Base-by-base conservation (phyloP, 2,329 filamentous ascomycete genomes). In the Phoma sp. region DNA sequence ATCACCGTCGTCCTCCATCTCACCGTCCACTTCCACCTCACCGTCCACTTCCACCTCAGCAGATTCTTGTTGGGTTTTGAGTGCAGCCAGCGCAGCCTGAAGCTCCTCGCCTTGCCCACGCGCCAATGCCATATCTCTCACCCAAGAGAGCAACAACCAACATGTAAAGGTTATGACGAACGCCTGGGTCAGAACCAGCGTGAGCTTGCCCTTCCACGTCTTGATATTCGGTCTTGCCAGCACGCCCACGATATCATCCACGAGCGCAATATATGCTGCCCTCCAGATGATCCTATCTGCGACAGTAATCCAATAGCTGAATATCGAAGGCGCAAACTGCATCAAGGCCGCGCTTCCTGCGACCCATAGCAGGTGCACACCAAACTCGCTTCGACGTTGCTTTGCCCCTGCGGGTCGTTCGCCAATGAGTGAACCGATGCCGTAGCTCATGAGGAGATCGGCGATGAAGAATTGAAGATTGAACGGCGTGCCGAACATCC, bases 201-300 rank as follows among this genome's bases (percentile, higher is more conserved):
- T 39, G 3, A 45, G 33, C 26, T 48, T 57, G 15, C 58, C 61
- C 37, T 45, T 55, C 36, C 33, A 38, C 1, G 53, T 57, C 15
- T 47, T 42, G n/a, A 62, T 10, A 42, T 61, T 42, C 23, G 64
- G 62, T 25, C 56, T 50, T n/a, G 49, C 33, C 46, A 65, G 37
- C 2, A 59, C 39, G 4, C 53, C 42, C 11, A 67, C 21, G 2
- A 67, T 20, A 43, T 65, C 64, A 23, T 65, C 62, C 21, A 67
- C 59, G 18, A 67, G 14, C 38, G 62, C 62, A 15, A 65, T 21
- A 36, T 61, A 66, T 7, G 57, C 47, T 21, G 56, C 51, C 14
- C 53, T 32, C 50, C 39, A 59, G 14, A 66, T 30, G 2, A 26
- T 42, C 12, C 57, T 48, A 37, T 66, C 56, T 5, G 30, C 42